A percentile compares a stretch with the other conserved stretches of the same genome.
Conservation (phyloP, 768 basidiomycete genomes). For the Daedalea quercina region DNA sequence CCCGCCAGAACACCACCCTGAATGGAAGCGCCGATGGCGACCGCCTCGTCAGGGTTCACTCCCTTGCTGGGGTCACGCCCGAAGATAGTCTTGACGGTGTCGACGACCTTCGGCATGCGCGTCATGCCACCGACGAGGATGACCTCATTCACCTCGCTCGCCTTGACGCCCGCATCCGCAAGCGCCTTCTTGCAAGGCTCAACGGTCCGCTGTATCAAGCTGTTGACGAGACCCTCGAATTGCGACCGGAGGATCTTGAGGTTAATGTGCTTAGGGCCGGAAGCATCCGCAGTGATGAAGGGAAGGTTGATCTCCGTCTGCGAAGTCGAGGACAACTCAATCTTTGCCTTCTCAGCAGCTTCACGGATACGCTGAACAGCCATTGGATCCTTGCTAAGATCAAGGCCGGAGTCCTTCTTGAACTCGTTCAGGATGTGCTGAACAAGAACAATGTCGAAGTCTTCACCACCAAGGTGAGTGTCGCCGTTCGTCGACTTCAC, state of each 20-base stretch:
- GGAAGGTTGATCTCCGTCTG: conserved; percentile 98
- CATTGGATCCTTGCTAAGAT: conserved; percentile 84
- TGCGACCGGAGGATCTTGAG: conserved; percentile 79
- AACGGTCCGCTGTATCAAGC: conserved; percentile 82
- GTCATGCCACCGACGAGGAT: conserved; percentile 99
- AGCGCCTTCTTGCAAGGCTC: conserved; percentile 98
- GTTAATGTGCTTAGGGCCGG: conserved; percentile 98
- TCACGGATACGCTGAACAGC: conserved; percentile 99
- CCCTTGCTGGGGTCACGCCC: conserved; percentile 97
- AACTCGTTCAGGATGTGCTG: conserved; percentile 84
- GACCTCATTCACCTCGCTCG: conserved; percentile 91
- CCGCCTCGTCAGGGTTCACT: conserved; percentile 99
- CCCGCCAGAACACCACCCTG: conserved; percentile 98
- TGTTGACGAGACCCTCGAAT: conserved; percentile 81
- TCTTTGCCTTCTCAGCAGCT: conserved; percentile 99
- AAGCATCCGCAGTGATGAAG: conserved; percentile 94
- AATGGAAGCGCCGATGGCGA: conserved; percentile 96
- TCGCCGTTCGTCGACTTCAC: conserved; percentile 99
- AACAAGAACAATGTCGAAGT: conserved; percentile 90
- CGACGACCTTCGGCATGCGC: conserved; percentile 93
- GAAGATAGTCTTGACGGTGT: conserved; percentile 91
- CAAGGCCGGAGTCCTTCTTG: conserved; percentile 86
- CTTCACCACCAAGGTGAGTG: conserved; percentile 93
- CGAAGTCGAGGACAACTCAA: conserved; percentile 88
- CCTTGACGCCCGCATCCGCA: conserved; percentile 87